phyloP scores from a whole-genome alignment of 495 filamentous ascomycete species.

The Aspergillus ellipticus region DNA sequence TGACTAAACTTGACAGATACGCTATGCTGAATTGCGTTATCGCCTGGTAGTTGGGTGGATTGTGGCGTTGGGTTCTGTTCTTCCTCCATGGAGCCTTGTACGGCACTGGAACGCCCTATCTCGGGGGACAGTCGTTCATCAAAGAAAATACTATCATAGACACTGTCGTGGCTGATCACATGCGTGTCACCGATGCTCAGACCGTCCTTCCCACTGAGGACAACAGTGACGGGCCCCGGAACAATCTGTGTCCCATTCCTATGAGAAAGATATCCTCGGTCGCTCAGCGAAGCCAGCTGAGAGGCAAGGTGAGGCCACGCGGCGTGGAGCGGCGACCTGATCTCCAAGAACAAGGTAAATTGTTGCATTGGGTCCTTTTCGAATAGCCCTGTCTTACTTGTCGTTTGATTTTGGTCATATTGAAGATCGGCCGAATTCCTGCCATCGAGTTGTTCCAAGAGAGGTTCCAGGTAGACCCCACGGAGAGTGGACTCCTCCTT shows the following conservation, averaged over 20 bases:
- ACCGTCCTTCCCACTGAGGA: slow-evolving; percentile 62
- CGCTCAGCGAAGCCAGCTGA: slow-evolving; percentile 55
- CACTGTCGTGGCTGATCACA: slow-evolving; percentile 29
- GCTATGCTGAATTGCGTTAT: slow-evolving; percentile 18
- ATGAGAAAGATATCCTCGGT: slow-evolving; percentile 55
- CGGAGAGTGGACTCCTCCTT: slow-evolving; percentile 55
- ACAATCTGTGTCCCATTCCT: slow-evolving; percentile 44
- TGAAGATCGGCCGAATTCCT: slow-evolving; percentile 41
- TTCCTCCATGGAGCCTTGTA: background rate
- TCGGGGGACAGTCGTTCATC: slow-evolving; percentile 29
- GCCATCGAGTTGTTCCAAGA: slow-evolving; percentile 52
- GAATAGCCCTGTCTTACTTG: slow-evolving; percentile 49
- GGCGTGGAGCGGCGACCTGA: slow-evolving; percentile 39
- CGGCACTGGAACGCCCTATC: background rate
- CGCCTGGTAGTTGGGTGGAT: background rate
- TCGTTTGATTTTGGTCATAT: background rate
- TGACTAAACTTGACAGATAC: slow-evolving; percentile 40
- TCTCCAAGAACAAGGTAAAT: slow-evolving; percentile 32
- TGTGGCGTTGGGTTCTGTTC: background rate
- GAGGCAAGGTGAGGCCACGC: slow-evolving; percentile 45
- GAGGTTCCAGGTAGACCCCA: slow-evolving; percentile 61
- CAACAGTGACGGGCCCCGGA: slow-evolving; percentile 62
- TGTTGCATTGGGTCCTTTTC: slow-evolving; percentile 31
- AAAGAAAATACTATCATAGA: slow-evolving; percentile 62
- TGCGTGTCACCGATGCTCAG: slow-evolving; percentile 43